Evolutionary conservation across 129 eudicot species (phyloP).

Genomic region (Ambrosia artemisiifolia): DNA sequence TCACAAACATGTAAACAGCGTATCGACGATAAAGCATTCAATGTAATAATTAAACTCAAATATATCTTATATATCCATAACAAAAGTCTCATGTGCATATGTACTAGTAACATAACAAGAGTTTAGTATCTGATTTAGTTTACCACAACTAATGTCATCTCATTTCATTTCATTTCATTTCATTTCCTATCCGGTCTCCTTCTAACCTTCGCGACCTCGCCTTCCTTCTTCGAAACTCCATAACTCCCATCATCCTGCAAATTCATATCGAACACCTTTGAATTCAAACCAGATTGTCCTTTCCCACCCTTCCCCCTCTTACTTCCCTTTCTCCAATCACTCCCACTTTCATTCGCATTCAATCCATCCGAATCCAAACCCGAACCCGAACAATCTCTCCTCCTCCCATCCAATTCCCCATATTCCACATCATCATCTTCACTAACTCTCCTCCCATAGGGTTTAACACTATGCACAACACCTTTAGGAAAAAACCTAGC

Average conservation of each 20-base stretch:
- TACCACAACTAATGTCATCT: slow-evolving; percentile 4
- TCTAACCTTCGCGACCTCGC: slow-evolving; percentile 10
- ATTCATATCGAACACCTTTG: slow-evolving; percentile 64
- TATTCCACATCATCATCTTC: not conserved
- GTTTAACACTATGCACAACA: slow-evolving; percentile 83
- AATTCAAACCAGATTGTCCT: slow-evolving; percentile 14
- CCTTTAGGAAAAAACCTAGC: slow-evolving; percentile 95
- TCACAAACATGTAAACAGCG: not conserved
- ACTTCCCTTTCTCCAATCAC: slow-evolving; percentile 2
- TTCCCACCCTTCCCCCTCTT: slow-evolving; percentile 12
- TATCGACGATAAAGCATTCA: not conserved
- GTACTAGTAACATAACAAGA: slow-evolving; percentile 8
- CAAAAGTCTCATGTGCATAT: slow-evolving; percentile 9
- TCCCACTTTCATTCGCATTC: slow-evolving; percentile 19
- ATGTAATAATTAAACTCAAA: not conserved
- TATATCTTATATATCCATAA: not conserved
- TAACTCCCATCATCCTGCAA: slow-evolving; percentile 76
- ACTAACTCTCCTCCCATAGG: slow-evolving; percentile 49
- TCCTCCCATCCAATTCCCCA: not conserved
- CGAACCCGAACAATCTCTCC: not conserved
- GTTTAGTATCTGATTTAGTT: not conserved
- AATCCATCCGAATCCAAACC: slow-evolving; percentile 14
- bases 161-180: slow-evolving; percentile 28
- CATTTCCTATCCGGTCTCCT: slow-evolving; percentile 18
- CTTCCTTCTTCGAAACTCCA: slow-evolving; percentile 33